Evolutionary conservation across 352 stramenopile species (phyloP), one percentile per base, ranked within the genome.

Genomic region (Globisporangium canariense): DNA sequence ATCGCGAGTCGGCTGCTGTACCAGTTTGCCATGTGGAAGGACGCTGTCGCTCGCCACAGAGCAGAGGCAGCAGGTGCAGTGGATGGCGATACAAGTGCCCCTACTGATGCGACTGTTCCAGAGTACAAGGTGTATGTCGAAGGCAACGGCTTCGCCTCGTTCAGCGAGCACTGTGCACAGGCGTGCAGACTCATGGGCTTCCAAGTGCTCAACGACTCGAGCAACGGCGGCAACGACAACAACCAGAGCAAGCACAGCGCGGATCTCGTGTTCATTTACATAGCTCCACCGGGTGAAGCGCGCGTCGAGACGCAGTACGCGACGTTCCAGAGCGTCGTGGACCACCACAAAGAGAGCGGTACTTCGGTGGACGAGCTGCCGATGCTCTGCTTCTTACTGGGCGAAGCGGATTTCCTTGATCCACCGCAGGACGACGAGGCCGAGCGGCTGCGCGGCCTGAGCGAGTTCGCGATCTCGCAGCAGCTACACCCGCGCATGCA

Each of bases 391-490:
- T 81, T 82, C 25, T 59, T 95, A 4, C 47, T 91, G 43, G 86
- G 86, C 14, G 83, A 95, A 53, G 74, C 84, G 0, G 75, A 72
- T n/a, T 92, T 92, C 58, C 70, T 95, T 9, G 62, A 72, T 34
- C 69, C 71, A 2, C 74, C 79, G 0, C 65, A 65, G 20, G 77
- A 71, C 25, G 75, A 80, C 28, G 86, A 92, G 50, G 65, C 72
- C 3, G 83, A 91, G 60, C 67, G 76, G 1, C 34, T 83, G 49
- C 73, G 86, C 30, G 83, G 83, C 16, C 69, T 95, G 8, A 91
- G 83, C 59, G 84, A 83, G 56, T 91, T 95, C 65, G 86, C 84
- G 25, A 89, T 93, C 59, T 89, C 84, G 6, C 86, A 92, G 58
- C 70, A 87, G 40, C 74, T 95, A 14, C 70, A 73, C 20, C 83